Evolutionary conservation across 2,329 filamentous ascomycete species (phyloP).

Genomic region (Sporothrix brunneoviolacea): DNA sequence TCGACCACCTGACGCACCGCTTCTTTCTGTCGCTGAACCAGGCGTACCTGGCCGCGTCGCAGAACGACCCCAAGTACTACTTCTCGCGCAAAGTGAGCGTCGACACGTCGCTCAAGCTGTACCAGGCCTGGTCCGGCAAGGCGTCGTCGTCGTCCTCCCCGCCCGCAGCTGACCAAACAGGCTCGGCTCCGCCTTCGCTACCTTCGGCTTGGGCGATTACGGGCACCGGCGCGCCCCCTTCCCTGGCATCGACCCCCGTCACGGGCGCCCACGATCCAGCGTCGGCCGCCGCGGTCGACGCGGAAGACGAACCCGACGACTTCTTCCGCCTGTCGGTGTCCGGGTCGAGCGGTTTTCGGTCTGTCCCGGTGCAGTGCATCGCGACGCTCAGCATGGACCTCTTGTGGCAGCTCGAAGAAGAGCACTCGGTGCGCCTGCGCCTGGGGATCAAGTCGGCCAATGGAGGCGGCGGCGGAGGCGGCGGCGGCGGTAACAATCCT

Average conservation of each 20-base stretch:
- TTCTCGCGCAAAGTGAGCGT: slow-evolving; percentile 47
- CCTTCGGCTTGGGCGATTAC: not conserved
- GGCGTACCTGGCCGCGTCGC: slow-evolving; percentile 38
- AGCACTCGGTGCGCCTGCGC: slow-evolving; percentile 24
- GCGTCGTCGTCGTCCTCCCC: not conserved
- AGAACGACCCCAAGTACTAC: slow-evolving; percentile 41
- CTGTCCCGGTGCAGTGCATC: slow-evolving; percentile 32
- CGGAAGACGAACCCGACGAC: slow-evolving; percentile 24
- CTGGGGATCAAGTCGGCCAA: slow-evolving; percentile 8
- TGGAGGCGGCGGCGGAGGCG: not conserved
- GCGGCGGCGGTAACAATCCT: not conserved
- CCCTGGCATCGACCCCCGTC: not conserved
- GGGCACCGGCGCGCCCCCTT: not conserved
- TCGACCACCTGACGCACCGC: slow-evolving; percentile 38
- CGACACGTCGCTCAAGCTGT: slow-evolving; percentile 31
- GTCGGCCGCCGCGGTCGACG: slow-evolving; percentile 5
- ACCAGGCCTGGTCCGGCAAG: slow-evolving; percentile 20
- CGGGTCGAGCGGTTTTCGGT: slow-evolving; percentile 37
- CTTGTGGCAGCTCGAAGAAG: slow-evolving; percentile 37
- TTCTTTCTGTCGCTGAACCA: slow-evolving; percentile 50
- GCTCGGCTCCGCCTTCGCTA: too few relatives aligned
- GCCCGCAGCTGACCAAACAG: not conserved
- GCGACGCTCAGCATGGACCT: slow-evolving; percentile 41
- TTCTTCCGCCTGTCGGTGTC: slow-evolving; percentile 35
- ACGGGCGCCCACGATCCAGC: not conserved